Conservation (phyloP, 108 stramenopile genomes). For the Stephanodiscus minutulus region DNA sequence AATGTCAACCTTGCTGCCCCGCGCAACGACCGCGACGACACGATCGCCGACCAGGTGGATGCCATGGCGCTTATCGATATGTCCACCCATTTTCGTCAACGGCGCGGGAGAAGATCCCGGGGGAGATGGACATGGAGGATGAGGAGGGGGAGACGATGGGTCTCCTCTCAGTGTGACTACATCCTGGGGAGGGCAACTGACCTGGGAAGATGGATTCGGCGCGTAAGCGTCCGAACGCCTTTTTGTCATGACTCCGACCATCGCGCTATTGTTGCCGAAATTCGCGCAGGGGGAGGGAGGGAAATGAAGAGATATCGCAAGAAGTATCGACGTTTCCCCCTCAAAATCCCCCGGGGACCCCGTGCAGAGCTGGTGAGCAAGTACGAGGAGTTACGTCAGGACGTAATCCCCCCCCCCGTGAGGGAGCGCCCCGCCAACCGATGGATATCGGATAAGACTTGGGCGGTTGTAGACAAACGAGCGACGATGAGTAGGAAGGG, state of each 20-base stretch:
- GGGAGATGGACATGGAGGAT: neutral
- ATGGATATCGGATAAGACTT: neutral
- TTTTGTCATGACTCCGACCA: neutral
- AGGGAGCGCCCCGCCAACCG: neutral
- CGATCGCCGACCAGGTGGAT: conserved; percentile 4
- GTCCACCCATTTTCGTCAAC: conserved; percentile 3
- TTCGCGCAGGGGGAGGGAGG: neutral
- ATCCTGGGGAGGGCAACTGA: neutral
- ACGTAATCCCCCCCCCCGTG: neutral
- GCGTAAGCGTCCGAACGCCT: neutral
- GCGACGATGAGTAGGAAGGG: neutral
- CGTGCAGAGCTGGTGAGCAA: neutral
- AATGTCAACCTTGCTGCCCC: conserved; percentile 5
- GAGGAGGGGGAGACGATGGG: neutral
- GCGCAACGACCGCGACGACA: neutral
- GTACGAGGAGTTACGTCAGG: neutral
- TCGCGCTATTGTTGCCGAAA: neutral
- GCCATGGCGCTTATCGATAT: neutral
- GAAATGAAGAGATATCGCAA: neutral
- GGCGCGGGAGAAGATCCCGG: neutral
- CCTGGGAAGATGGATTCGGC: neutral
- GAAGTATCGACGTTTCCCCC: neutral
- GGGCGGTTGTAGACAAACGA: neutral
- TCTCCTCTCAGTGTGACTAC: conserved; percentile 1
- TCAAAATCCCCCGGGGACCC: neutral